These are phyloP conservation scores for Citrullus colocynthis DNA, from an alignment of 306 rosid genomes.

Conservation along the genomic window DNA sequence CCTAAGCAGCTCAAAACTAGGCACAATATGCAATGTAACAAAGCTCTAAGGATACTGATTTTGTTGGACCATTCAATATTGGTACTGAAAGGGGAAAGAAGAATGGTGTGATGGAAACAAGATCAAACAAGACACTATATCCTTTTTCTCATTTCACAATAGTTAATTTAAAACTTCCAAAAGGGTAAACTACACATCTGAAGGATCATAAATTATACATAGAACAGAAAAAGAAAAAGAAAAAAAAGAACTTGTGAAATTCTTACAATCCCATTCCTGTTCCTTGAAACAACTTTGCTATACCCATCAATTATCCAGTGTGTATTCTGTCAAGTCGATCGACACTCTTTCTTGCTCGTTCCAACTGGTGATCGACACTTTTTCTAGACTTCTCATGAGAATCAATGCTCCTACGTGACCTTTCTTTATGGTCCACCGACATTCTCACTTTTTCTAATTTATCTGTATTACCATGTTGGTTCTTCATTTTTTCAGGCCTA, in stretches of 20 bases:
- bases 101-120: not conserved
- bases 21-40: not conserved
- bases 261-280: slow-evolving; percentile 31
- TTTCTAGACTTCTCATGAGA: slow-evolving; percentile 83
- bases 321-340: slow-evolving; percentile 80
- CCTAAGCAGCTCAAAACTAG: not conserved
- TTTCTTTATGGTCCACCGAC: slow-evolving; percentile 60
- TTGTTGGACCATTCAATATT: not conserved
- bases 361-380: slow-evolving; percentile 65
- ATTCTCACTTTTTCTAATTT: slow-evolving; percentile 60
- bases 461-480: slow-evolving; percentile 37
- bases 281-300: slow-evolving; percentile 25
- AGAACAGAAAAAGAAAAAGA: not conserved
- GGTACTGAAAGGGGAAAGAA: not conserved
- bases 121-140: not conserved
- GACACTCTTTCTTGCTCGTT: slow-evolving; percentile 76
- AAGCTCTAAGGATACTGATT: not conserved
- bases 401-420: slow-evolving; percentile 80
- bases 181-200: not conserved
- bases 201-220: not conserved
- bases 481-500: slow-evolving; percentile 62
- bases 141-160: not conserved
- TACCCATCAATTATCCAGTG: slow-evolving; percentile 36
- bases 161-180: not conserved
- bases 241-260: not conserved